Evolutionary conservation across 768 basidiomycete genomes (phyloP).

Genomic region (Agrocybe chaxingu): DNA sequence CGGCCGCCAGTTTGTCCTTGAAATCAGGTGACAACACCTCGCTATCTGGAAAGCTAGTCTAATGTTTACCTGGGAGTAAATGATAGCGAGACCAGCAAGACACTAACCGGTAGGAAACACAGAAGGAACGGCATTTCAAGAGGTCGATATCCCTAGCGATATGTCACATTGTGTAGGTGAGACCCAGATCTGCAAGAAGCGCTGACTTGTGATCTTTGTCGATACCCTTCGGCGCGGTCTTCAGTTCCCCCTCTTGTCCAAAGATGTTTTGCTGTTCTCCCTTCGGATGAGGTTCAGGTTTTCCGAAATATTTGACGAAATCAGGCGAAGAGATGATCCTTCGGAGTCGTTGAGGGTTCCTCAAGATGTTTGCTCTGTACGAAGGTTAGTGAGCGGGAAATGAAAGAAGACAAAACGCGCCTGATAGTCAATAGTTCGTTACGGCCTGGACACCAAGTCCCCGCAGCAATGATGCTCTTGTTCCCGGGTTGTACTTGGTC

Average conservation of each 20-base stretch:
- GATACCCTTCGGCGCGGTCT: conserved; percentile 88
- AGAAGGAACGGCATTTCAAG: conserved; percentile 78
- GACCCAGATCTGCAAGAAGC: conserved; percentile 3
- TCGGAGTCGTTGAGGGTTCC: conserved; percentile 59
- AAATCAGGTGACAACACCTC: too few species aligned
- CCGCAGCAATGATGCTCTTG: conserved; percentile 73
- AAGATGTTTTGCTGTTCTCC: conserved; percentile 76
- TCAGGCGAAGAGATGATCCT: conserved; percentile 59
- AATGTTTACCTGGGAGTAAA: too few species aligned
- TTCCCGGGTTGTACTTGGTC: conserved; percentile 60
- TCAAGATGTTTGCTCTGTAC: conserved; percentile 58
- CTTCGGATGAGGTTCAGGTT: conserved; percentile 56
- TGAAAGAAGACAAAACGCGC: conserved; percentile 25
- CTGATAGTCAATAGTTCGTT: conserved; percentile 81
- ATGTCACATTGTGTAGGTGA: neutral
- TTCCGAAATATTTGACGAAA: conserved; percentile 79
- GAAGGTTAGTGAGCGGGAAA: neutral
- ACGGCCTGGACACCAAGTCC: conserved; percentile 75
- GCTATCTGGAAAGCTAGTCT: too few species aligned
- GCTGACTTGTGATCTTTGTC: conserved; percentile 75
- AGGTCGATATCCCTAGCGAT: conserved; percentile 80
- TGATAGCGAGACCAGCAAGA: too few species aligned
- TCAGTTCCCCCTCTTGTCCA: conserved; percentile 83
- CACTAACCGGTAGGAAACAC: conserved; percentile 59
- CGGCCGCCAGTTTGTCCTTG: too few species aligned